Conservation (phyloP, 306 rosid species). For the Heteromeles arbutifolia region DNA sequence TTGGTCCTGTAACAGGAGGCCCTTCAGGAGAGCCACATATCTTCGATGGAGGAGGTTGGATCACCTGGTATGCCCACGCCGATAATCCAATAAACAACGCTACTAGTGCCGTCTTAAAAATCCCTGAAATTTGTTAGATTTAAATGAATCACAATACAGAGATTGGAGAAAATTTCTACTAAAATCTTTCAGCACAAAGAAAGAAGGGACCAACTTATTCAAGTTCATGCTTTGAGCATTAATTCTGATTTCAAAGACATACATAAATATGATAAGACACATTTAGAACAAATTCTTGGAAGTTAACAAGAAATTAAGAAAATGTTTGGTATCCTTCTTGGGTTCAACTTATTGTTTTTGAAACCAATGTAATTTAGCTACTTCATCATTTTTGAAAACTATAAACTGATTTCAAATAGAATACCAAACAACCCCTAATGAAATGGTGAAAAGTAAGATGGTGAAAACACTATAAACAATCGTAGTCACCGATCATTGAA, state of each 20-base stretch:
- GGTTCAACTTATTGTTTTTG: no score
- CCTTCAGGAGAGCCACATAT: constrained; percentile 74
- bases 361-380: no score
- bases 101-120: constrained; percentile 39
- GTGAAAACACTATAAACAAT: neutral
- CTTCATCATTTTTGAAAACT: no score
- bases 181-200: neutral
- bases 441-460: no score
- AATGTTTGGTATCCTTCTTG: no score
- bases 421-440: no score
- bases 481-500: neutral
- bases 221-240: neutral
- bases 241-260: neutral
- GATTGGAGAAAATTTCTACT: neutral
- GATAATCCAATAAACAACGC: constrained; percentile 53
- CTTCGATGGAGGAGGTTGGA: constrained; percentile 67
- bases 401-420: no score
- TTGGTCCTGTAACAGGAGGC: constrained; percentile 60
- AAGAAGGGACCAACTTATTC: neutral
- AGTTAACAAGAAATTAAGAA: neutral
- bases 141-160: constrained; percentile 1
- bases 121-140: constrained; percentile 41
- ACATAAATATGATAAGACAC: neutral
- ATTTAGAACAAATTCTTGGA: neutral
- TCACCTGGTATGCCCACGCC: constrained; percentile 74